Percentiles rank a stretch among this genome's conserved stretches.
Evolutionary conservation across 495 filamentous ascomycete species (phyloP).

Genomic region (Antarctomyces pellizariae): DNA sequence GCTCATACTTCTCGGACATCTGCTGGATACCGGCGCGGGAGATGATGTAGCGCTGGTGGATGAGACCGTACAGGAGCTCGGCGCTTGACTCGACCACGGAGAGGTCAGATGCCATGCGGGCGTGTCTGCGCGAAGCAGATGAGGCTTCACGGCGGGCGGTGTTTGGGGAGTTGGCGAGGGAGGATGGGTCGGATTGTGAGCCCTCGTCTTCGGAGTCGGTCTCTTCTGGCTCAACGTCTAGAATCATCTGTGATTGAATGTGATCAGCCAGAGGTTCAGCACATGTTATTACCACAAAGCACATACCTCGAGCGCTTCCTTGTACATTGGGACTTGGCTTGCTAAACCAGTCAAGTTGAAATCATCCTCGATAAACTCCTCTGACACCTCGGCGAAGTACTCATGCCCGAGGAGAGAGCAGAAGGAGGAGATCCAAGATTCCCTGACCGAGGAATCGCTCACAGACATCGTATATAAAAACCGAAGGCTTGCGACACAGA

Average conservation of each 20-base stretch:
- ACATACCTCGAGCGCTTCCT: conserved; percentile 51
- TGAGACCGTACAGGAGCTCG: conserved; percentile 90
- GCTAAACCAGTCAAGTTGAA: conserved; percentile 95
- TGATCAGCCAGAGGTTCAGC: conserved; percentile 8
- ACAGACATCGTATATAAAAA: too few species aligned
- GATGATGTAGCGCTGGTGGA: conserved; percentile 96
- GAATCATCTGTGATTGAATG: conserved; percentile 57
- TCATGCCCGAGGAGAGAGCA: conserved; percentile 90
- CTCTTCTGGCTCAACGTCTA: conserved; percentile 91
- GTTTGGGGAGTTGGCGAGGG: too few species aligned
- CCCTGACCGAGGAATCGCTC: too few species aligned
- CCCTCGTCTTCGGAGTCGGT: conserved; percentile 66
- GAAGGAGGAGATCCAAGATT: conserved; percentile 95
- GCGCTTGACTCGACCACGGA: conserved; percentile 91
- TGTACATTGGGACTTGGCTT: conserved; percentile 94
- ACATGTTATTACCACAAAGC: background rate
- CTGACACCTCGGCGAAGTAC: conserved; percentile 95
- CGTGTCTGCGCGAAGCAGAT: conserved; percentile 64
- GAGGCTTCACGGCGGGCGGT: too few species aligned
- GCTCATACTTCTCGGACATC: conserved; percentile 97
- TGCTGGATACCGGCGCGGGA: conserved; percentile 93
- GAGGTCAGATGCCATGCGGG: conserved; percentile 71
- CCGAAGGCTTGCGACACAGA: too few species aligned
- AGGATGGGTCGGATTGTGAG: too few species aligned
- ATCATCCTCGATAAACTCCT: conserved; percentile 99